Base-by-base conservation (phyloP, 1,139 yeast species). In the Nakaseomyces bracarensis region DNA sequence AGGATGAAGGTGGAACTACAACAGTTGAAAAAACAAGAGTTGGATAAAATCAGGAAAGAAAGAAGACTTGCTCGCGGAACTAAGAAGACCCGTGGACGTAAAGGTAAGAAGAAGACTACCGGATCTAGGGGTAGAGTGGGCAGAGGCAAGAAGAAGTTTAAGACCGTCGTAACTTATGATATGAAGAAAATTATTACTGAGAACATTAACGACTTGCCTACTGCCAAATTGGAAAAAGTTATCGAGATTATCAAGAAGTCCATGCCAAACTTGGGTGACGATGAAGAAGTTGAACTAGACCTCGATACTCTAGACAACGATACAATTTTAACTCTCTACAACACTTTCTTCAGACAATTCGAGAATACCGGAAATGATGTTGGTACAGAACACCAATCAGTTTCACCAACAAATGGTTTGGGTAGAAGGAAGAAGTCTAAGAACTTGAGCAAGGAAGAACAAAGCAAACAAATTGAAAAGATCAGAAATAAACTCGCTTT, bases 141-240 rank as follows among this genome's bases (percentile, higher is more conserved):
- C 15, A 47, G 44, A 36, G 53, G 51, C 47, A 51, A 55, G 57
- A 59, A 61, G 56, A 52, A 55, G 48, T 49, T 55, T 38, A 63
- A 60, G 44, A 54, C 70, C 4, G 78, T 76, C 40, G 82, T 82
- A 39, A 85, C 96, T 0, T 91, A 85, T 61, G 97, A 89, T 59
- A 91, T 91, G 97, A 91, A 93, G 73, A 85, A 86, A 61, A 95
- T 86, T 61, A 81, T 91, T 43, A 79, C 91, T 44, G 96, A 87
- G 58, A 78, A 80, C 55, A 91, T 91, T 58, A 80, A 82, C 41
- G 79, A 78, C 46, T 55, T 71, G 36, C 75, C 87, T 26, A 95
- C 86, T 50, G 79, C 82, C 64, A 85, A 84, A 66, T 68, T 91
- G 55, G 85, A 82, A 54, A 82, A 83, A 45, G 94, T 87, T 30